These are phyloP conservation scores for Trichoderma koningiopsis DNA, from an alignment of 2,329 filamentous ascomycete species.

Conservation along the genomic window DNA sequence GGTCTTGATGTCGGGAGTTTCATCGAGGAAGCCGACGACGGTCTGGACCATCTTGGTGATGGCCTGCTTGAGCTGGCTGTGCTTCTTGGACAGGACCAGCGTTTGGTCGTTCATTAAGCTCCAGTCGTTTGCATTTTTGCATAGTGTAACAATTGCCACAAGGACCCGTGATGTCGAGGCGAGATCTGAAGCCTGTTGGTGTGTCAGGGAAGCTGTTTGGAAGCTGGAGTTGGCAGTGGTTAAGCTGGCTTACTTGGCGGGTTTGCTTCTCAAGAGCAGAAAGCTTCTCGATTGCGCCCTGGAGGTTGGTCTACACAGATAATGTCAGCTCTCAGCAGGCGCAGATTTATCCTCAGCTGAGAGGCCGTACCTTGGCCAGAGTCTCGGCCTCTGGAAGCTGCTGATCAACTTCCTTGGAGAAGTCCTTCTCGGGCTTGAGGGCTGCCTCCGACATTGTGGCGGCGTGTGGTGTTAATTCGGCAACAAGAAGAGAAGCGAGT, in stretches of 20 bases:
- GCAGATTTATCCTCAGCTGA: background rate
- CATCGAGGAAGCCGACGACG: conserved; percentile 88
- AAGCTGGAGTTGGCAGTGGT: conserved; percentile 25
- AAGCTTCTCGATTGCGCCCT: conserved; percentile 91
- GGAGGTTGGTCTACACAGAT: conserved; percentile 67
- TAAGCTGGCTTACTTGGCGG: conserved; percentile 69
- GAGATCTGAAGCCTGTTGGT: conserved; percentile 82
- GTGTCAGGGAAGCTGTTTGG: conserved; percentile 29
- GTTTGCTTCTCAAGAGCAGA: conserved; percentile 92
- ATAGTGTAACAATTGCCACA: conserved; percentile 86
- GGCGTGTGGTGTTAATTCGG: conserved; percentile 13
- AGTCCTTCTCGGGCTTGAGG: conserved; percentile 98
- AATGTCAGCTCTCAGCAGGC: conserved; percentile 26
- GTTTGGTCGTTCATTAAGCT: conserved; percentile 95
- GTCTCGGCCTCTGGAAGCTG: conserved; percentile 87
- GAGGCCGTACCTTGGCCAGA: conserved; percentile 74
- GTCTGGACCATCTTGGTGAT: conserved; percentile 99
- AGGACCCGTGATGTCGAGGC: conserved; percentile 90
- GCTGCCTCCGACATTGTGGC: conserved; percentile 74
- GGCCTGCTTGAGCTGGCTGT: conserved; percentile 98
- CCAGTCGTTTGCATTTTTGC: conserved; percentile 93
- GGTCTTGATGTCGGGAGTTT: conserved; percentile 79
- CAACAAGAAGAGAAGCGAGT: background rate
- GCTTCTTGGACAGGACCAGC: conserved; percentile 95
- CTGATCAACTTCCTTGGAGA: conserved; percentile 92